phyloP scores from a whole-genome alignment of 108 stramenopile species.

The Nannochloropsis gaditana region DNA sequence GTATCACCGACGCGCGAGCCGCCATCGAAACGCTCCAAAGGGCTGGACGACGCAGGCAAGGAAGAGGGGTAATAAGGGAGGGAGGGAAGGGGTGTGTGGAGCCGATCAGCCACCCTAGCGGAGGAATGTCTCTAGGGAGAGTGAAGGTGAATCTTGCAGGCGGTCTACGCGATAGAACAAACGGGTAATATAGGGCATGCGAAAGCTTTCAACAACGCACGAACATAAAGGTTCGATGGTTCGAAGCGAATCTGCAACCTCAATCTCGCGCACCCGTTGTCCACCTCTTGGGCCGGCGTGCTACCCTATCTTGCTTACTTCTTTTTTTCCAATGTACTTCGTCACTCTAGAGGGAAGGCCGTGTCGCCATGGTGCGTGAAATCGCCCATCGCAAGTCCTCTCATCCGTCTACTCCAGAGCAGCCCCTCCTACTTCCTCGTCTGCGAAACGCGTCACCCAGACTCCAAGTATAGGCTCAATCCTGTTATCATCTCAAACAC shows the following conservation, averaged over 20 bases:
- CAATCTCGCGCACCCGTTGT: neutral
- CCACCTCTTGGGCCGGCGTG: neutral
- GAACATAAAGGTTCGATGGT: neutral
- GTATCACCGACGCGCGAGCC: neutral
- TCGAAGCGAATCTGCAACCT: neutral
- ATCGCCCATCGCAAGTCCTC: neutral
- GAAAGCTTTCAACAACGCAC: too few relatives aligned
- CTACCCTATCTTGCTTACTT: neutral
- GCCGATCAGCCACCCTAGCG: neutral
- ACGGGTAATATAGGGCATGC: too few relatives aligned
- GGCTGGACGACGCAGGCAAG: neutral
- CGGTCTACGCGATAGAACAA: neutral
- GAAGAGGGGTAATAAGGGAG: neutral
- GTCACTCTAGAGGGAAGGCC: neutral
- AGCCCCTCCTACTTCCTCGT: neutral
- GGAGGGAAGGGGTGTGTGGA: neutral
- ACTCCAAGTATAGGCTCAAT: neutral
- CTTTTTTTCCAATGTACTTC: neutral
- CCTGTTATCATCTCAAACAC: neutral
- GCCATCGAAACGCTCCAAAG: neutral
- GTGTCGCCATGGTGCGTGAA: neutral
- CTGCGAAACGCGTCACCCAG: neutral
- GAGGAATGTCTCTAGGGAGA: neutral
- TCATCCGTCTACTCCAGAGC: neutral
- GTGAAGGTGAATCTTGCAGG: neutral